Base-by-base conservation (phyloP, 1,139 yeast species). In the Insectozyma bohioensis region DNA sequence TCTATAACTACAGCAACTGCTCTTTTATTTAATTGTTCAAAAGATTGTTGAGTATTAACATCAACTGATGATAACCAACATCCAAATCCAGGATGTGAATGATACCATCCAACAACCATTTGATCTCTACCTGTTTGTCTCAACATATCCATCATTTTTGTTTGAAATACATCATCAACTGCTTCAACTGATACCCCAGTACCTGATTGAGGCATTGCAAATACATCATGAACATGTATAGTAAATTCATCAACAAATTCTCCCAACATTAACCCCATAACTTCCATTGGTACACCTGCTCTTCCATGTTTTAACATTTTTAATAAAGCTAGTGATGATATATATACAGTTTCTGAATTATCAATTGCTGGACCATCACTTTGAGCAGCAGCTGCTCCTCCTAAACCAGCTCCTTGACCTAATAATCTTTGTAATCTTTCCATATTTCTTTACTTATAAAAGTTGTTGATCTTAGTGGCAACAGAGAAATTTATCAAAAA, bases 201-300 rank as follows among this genome's bases (percentile, higher is more conserved):
- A 57, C 99, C 95, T 17, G 87, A 80, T 64, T 92, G 98, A 12
- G 98, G 98, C 98, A 92, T 92, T 39, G 98, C 98, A 72, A 92
- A 92, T 34, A 92, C 98, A 56, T 92, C 98, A 42, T 87, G 88
- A 24, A 92, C 98, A 51, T 90, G 95, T 28, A 94, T 94, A 1
- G 98, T 94, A 63, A 85, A 92, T 43, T 94, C 98, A 58, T 94
- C 98, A 17, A 94, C 95, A 62, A 92, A 90, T 50, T 92, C 97
- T 32, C 99, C 99, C 49, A 94, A 76, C 99, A 94, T 94, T 46
- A 94, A 74, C 3, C 99, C 99, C 99, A 94, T 94, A 31, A 94
- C 99, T 67, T 94, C 99, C 99, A 94, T 94, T 12, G 99, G 99
- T 35, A 94, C 98, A 55, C 99, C 99, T 1, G 98, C 97, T 53